Evolutionary conservation across 805 yeast species (phyloP).

Genomic region (Danielozyma ontarioensis): DNA sequence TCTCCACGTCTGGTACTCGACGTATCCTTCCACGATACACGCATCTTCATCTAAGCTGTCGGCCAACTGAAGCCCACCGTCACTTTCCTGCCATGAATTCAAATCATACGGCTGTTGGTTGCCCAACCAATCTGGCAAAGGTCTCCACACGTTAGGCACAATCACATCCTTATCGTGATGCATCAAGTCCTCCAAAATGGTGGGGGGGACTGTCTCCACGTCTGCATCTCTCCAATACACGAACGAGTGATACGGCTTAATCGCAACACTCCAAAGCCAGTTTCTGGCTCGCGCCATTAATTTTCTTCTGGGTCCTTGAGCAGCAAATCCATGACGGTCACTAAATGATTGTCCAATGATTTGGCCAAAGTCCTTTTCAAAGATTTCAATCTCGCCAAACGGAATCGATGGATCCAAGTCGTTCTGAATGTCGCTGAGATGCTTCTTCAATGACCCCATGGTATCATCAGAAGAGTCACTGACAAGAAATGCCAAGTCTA

Average conservation of each 20-base stretch:
- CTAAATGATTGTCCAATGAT: conserved; percentile 87
- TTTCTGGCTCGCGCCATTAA: conserved; percentile 94
- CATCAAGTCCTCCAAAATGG: conserved; percentile 89
- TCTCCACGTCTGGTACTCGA: conserved; percentile 97
- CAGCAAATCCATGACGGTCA: conserved; percentile 93
- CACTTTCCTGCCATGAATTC: conserved; percentile 83
- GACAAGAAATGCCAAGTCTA: conserved; percentile 80
- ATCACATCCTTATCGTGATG: conserved; percentile 86
- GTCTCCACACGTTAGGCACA: conserved; percentile 93
- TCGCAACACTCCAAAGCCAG: conserved; percentile 83
- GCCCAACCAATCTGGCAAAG: conserved; percentile 81
- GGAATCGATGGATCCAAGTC: conserved; percentile 56
- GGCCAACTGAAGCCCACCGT: conserved; percentile 76
- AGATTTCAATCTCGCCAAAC: conserved; percentile 83
- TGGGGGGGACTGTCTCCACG: conserved; percentile 83
- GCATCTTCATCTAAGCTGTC: conserved; percentile 82
- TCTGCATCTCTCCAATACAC: conserved; percentile 98
- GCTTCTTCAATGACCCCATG: conserved; percentile 56
- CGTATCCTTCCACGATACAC: conserved; percentile 95
- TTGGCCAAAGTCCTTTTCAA: conserved; percentile 91
- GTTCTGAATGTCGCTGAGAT: conserved; percentile 59
- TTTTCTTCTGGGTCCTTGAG: conserved; percentile 92
- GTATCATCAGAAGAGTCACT: conserved; percentile 90
- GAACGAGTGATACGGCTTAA: conserved; percentile 90
- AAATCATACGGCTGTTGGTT: conserved; percentile 81